Conservation (phyloP, 2,329 filamentous ascomycete genomes). For the Sphaerulina musiva region DNA sequence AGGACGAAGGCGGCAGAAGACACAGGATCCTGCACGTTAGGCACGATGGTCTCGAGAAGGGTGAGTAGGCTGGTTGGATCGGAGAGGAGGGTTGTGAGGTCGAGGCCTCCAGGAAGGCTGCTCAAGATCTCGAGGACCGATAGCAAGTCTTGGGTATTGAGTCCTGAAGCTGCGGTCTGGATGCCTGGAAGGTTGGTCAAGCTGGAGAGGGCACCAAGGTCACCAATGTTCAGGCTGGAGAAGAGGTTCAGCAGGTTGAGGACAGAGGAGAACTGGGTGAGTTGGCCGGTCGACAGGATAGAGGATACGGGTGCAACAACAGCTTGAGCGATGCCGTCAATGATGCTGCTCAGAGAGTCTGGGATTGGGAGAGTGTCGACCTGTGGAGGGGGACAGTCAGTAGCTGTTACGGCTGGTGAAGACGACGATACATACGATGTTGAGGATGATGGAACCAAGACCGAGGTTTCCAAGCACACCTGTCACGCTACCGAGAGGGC, state of each 20-base stretch:
- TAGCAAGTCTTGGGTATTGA: slow-evolving; percentile 15
- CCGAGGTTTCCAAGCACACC: slow-evolving; percentile 8
- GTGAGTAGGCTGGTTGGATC: slow-evolving; percentile 10
- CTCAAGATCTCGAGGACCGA: slow-evolving; percentile 9
- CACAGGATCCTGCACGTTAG: slow-evolving; percentile 1
- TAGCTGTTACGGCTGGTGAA: not conserved
- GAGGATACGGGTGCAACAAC: slow-evolving; percentile 5
- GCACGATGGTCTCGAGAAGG: slow-evolving; percentile 1
- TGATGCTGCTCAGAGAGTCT: slow-evolving; percentile 4
- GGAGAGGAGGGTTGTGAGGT: slow-evolving; percentile 5
- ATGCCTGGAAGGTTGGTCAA: slow-evolving; percentile 14
- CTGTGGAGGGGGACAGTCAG: slow-evolving; percentile 1
- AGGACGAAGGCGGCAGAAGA: slow-evolving; percentile 10
- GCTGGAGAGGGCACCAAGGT: slow-evolving; percentile 10
- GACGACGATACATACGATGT: slow-evolving; percentile 3
- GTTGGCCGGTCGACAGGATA: slow-evolving; percentile 9
- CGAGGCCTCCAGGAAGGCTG: not conserved
- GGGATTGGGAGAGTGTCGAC: slow-evolving; percentile 12
- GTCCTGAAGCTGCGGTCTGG: slow-evolving; percentile 8
- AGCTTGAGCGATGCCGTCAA: slow-evolving; percentile 6
- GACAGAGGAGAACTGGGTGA: slow-evolving; percentile 6
- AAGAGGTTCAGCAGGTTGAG: slow-evolving; percentile 15
- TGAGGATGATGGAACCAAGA: slow-evolving; percentile 11
- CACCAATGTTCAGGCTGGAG: slow-evolving; percentile 11
- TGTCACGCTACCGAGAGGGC: slow-evolving; percentile 4